These are phyloP conservation scores for Leptodermis oblonga DNA, from an alignment of 257 asterid genomes.

Conservation along the genomic window DNA sequence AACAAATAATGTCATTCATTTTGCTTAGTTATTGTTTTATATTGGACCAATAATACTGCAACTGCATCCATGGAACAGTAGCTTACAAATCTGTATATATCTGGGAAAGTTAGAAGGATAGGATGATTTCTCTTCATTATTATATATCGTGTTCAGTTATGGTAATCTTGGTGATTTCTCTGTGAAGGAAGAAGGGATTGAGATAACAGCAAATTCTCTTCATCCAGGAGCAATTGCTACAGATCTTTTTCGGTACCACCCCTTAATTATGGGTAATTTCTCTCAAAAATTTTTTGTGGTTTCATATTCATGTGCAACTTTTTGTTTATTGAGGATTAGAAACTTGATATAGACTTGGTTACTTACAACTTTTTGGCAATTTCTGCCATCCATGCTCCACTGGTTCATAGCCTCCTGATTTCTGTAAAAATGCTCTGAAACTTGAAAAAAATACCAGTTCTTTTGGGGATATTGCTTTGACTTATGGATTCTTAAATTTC, in stretches of 20 bases:
- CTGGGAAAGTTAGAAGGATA: not conserved
- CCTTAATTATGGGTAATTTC: constrained; percentile 43
- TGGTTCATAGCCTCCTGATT: not conserved
- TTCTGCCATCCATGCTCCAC: not conserved
- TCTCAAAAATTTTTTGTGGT: not conserved
- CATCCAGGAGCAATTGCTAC: constrained; percentile 89
- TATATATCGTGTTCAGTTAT: no score
- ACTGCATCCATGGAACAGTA: not conserved
- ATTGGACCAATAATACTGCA: not conserved
- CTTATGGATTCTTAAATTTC: not conserved
- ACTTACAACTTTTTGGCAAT: not conserved
- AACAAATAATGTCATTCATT: not conserved
- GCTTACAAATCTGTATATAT: not conserved
- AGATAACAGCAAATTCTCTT: constrained; percentile 74
- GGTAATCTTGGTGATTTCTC: not conserved
- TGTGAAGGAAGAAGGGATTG: constrained; percentile 62
- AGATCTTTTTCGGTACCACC: constrained; percentile 54
- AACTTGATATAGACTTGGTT: not conserved
- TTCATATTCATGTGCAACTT: not conserved
- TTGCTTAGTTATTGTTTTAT: not conserved
- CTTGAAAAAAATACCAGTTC: not conserved
- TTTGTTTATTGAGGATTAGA: not conserved
- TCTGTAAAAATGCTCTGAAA: not conserved
- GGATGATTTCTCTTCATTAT: not conserved
- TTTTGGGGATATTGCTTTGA: not conserved